Evolutionary conservation across 768 basidiomycete species (phyloP), one percentile per base, ranked within the genome.

Genomic region (Pulveroboletus sp.): DNA sequence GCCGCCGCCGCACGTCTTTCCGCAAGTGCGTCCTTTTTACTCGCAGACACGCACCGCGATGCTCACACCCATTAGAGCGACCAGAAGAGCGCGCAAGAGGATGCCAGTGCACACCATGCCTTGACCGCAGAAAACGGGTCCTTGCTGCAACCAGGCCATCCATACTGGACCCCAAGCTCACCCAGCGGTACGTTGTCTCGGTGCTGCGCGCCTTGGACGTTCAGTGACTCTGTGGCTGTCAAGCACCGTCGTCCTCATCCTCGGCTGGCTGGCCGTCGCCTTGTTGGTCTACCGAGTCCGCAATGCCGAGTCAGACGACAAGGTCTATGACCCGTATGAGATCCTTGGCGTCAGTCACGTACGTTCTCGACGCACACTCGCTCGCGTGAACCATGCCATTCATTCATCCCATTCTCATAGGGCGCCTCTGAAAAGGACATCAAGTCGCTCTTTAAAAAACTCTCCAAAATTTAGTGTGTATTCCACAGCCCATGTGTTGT

Each of bases 371-470:
- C 2, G 12, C n/a, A 32, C 19, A 19, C 12, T 11, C 17, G 4
- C 36, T 1, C 14, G 13, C 14, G 13, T 33, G 10, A 41, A 25
- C 1, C 16, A 3, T 14, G 2, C 2, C 44, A 25, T 51, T n/a
- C n/a, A n/a, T n/a, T n/a, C 47, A 49, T 25, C 8, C 11, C 16
- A 1, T 21, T 16, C 29, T 35, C 25, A 2, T 58, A 92, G 87
- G 79, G 80, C 21, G 64, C 76, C 3, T 72, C 84, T 3, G 87
- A 94, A 61, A 94, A 94, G 68, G 90, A 92, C 34, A 94, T 99
- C 69, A 99, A 97, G 70, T 86, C 90, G 3, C 89, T 92, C 66
- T 99, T 85, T 77, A 95, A 94, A 71, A 87, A 87, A 59, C 78
- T 98, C 16, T 94, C 94, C 2, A 78, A 87, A 58, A 72, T 85